A percentile compares a stretch with the other conserved stretches of the same genome.
Evolutionary conservation across 2,329 filamentous ascomycete genomes (phyloP).

Genomic region (Albifimbria verrucaria): DNA sequence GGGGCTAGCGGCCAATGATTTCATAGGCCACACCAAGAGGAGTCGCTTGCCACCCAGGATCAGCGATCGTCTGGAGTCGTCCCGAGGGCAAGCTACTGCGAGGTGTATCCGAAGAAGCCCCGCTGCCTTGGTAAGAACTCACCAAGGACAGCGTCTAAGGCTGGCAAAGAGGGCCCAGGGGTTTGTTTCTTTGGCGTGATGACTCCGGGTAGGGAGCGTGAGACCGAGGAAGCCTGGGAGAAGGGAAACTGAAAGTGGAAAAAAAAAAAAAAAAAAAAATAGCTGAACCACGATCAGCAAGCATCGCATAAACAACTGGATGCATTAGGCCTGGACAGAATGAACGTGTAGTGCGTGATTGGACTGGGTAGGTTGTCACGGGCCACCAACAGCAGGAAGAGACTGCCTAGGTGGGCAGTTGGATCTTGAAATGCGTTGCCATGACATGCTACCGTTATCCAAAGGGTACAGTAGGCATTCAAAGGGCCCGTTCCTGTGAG

Average conservation of each 20-base stretch:
- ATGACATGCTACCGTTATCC: neutral
- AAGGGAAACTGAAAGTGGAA: too few species aligned
- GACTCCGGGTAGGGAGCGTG: too few species aligned
- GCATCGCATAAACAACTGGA: too few species aligned
- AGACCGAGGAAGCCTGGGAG: too few species aligned
- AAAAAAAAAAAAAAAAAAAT: too few species aligned
- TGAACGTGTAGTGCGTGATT: neutral
- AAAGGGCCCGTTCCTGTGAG: neutral
- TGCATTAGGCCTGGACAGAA: neutral
- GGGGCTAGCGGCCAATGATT: neutral
- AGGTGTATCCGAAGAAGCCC: too few species aligned
- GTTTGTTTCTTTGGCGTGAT: too few species aligned
- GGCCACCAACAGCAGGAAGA: neutral
- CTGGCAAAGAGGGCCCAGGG: too few species aligned
- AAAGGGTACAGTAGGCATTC: neutral
- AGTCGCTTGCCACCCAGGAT: neutral
- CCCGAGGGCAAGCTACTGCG: neutral
- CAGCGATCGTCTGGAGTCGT: neutral
- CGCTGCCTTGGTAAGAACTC: too few species aligned
- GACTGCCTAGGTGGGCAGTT: too few species aligned
- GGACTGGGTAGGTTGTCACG: neutral
- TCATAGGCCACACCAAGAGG: neutral
- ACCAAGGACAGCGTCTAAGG: too few species aligned
- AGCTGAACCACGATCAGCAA: too few species aligned
- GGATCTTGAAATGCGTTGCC: neutral